Percentiles rank a stretch among this genome's conserved stretches.
Conservation (phyloP, 345 rosid species). For the Citrus reticulata region DNA sequence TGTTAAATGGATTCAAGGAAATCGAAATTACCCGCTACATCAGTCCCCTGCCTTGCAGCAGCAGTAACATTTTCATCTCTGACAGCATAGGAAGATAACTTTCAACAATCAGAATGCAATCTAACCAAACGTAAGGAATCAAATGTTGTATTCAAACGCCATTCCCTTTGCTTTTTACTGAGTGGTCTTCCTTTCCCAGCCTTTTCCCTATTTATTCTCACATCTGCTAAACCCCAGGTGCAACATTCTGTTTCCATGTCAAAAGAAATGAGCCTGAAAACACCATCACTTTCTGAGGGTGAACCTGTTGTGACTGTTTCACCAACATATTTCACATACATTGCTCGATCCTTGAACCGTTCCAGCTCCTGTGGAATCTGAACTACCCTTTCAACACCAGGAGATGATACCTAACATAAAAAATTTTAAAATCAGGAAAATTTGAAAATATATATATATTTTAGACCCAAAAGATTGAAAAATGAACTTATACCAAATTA, state of each 20-base stretch:
- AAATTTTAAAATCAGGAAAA: neutral
- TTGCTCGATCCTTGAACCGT: conserved; percentile 67
- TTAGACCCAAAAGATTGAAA: neutral
- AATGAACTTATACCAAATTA: conserved; percentile 1
- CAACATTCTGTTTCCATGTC: conserved; percentile 54
- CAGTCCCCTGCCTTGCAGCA: conserved; percentile 62
- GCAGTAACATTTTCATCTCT: conserved; percentile 67
- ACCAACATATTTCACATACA: conserved; percentile 56
- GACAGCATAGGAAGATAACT: conserved; percentile 8
- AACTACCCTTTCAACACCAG: conserved; percentile 81
- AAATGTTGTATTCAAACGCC: conserved; percentile 68
- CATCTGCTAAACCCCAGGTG: conserved; percentile 84
- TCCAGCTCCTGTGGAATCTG: conserved; percentile 76
- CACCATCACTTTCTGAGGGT: conserved; percentile 55
- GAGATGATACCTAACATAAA: conserved; percentile 71
- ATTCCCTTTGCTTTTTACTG: conserved; percentile 77
- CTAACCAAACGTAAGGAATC: conserved; percentile 58
- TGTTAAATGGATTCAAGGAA: neutral
- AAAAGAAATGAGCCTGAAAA: conserved; percentile 63
- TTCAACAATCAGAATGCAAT: conserved; percentile 48
- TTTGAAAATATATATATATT: no score
- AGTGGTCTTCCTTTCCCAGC: conserved; percentile 93
- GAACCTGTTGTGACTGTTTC: conserved; percentile 19
- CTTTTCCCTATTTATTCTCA: conserved; percentile 75
- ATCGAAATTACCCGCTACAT: conserved; percentile 48